These are phyloP conservation scores for Xylaria sp. DNA, from an alignment of 2,329 filamentous ascomycete species.

Conservation along the genomic window DNA sequence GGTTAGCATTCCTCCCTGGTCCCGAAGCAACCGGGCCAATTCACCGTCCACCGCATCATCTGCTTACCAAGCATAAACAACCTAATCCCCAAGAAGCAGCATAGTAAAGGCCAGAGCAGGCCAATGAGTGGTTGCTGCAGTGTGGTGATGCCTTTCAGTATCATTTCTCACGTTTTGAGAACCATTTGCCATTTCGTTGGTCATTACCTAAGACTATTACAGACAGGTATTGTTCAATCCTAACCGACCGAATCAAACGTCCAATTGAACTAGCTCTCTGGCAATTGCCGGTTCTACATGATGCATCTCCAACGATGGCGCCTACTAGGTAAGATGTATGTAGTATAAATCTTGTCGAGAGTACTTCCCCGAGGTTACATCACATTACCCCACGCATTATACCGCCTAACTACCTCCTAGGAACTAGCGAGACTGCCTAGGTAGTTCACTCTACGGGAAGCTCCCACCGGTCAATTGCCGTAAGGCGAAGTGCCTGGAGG, in stretches of 20 bases:
- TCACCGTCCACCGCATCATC: too few species aligned
- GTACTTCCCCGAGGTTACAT: not conserved
- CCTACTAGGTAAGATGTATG: too few species aligned
- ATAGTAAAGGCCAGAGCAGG: conserved; percentile 35
- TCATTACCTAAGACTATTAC: too few species aligned
- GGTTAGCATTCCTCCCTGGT: too few species aligned
- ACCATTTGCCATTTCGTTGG: too few species aligned
- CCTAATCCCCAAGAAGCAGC: conserved; percentile 37
- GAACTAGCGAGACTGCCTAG: too few species aligned
- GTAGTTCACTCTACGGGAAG: not conserved
- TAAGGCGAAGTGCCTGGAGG: too few species aligned
- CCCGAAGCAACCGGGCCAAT: too few species aligned
- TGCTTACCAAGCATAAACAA: conserved; percentile 18
- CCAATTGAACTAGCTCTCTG: not conserved
- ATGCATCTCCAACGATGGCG: not conserved
- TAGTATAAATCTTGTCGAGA: too few species aligned
- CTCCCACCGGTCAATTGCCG: conserved; percentile 1
- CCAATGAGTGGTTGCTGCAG: conserved; percentile 6
- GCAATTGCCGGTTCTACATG: not conserved
- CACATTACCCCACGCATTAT: not conserved
- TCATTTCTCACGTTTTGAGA: too few species aligned
- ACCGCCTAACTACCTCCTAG: too few species aligned
- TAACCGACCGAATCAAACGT: not conserved
- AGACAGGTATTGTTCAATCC: not conserved
- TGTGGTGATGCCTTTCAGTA: too few species aligned